These are phyloP conservation scores for Colletotrichum truncatum DNA, from an alignment of 2,329 filamentous ascomycete genomes.

Conservation along the genomic window DNA sequence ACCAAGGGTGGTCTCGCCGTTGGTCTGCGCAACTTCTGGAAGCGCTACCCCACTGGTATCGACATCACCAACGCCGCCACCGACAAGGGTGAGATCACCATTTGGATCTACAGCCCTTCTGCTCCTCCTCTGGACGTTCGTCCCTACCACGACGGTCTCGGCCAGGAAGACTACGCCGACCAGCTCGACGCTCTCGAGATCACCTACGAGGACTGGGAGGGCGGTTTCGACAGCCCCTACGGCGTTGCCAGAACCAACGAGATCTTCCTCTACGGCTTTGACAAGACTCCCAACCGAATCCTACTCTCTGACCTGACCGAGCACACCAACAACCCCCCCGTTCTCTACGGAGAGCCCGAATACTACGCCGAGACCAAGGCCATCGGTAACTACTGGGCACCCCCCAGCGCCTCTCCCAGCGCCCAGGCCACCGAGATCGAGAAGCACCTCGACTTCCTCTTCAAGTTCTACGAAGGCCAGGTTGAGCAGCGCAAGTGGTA, in stretches of 20 bases:
- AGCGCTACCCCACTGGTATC: constrained; percentile 67
- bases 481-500: constrained; percentile 69
- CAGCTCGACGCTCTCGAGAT: constrained; percentile 69
- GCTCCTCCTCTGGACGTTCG: constrained; percentile 65
- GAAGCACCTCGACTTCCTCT: constrained; percentile 62
- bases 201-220: constrained; percentile 71
- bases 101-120: constrained; percentile 69
- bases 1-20: constrained; percentile 66
- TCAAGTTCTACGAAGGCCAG: constrained; percentile 64
- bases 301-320: constrained; percentile 52
- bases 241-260: constrained; percentile 69
- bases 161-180: constrained; percentile 62
- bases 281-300: constrained; percentile 59
- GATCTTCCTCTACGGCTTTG: constrained; percentile 61
- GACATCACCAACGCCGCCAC: constrained; percentile 61
- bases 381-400: constrained; percentile 64
- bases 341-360: constrained; percentile 55
- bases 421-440: constrained; percentile 54
- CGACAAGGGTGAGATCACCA: constrained; percentile 60
- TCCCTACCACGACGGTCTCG: constrained; percentile 67
- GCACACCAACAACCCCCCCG: constrained; percentile 60
- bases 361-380: constrained; percentile 62
- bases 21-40: constrained; percentile 70
- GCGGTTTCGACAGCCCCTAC: constrained; percentile 62
- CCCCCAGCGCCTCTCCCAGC: constrained; percentile 34